A percentile compares a stretch with the other conserved stretches of the same genome.
Evolutionary conservation across 2,329 filamentous ascomycete genomes (phyloP).

Genomic region (Colletotrichum spaethianum): DNA sequence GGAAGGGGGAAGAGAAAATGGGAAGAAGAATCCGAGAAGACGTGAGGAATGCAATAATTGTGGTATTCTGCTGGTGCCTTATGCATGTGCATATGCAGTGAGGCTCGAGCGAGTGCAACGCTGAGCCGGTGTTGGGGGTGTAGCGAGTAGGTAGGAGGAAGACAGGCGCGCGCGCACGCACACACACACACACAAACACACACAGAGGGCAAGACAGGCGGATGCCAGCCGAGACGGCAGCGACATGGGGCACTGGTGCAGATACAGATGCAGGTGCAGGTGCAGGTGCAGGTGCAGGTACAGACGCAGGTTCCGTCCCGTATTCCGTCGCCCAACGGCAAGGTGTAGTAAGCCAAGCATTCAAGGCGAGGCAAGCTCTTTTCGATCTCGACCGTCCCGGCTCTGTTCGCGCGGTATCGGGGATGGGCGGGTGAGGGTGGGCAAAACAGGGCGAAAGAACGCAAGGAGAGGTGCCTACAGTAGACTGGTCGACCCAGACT

Average conservation of each 20-base stretch:
- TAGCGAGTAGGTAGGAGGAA: slow-evolving; percentile 2
- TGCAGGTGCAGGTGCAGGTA: slow-evolving; percentile 7
- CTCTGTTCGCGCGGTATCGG: slow-evolving; percentile 3
- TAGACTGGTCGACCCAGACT: background rate
- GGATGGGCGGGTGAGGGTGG: slow-evolving; percentile 7
- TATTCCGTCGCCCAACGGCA: background rate
- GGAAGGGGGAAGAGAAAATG: slow-evolving; percentile 26
- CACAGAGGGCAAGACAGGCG: slow-evolving; percentile 14
- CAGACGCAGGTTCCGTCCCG: slow-evolving; percentile 30
- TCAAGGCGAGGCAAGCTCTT: background rate
- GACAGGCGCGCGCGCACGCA: background rate
- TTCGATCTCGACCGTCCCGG: background rate
- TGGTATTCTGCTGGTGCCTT: slow-evolving; percentile 20
- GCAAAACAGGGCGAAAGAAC: slow-evolving; percentile 15
- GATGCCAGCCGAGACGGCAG: slow-evolving; percentile 27
- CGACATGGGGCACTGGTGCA: background rate
- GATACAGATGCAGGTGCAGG: slow-evolving; percentile 5
- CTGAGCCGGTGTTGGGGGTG: background rate
- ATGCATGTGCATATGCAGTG: slow-evolving; percentile 34
- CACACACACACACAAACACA: background rate
- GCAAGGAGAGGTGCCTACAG: slow-evolving; percentile 20
- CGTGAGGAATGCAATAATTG: slow-evolving; percentile 29
- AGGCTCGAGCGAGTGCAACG: slow-evolving; percentile 28
- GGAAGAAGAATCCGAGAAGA: slow-evolving; percentile 36
- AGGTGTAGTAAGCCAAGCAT: background rate